Evolutionary conservation across 2,329 filamentous ascomycete genomes (phyloP).

Genomic region (Microcyclospora tardicrescens): DNA sequence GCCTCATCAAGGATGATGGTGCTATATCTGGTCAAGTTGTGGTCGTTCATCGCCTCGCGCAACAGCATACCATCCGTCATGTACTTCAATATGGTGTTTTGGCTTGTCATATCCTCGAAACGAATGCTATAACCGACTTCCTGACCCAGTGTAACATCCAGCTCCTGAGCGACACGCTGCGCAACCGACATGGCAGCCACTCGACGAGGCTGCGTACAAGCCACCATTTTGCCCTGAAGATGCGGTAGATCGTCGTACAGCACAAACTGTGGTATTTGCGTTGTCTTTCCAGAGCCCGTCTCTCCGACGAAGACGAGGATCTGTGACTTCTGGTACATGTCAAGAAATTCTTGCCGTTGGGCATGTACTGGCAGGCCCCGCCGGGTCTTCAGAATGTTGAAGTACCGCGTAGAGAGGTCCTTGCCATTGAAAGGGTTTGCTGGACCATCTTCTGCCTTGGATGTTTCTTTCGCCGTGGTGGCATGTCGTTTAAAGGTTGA

Average conservation of each 20-base stretch:
- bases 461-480: conserved; percentile 65
- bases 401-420: conserved; percentile 70
- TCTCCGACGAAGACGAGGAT: conserved; percentile 98
- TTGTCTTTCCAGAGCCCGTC: conserved; percentile 98
- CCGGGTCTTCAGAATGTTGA: conserved; percentile 72
- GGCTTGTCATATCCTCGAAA: conserved; percentile 88
- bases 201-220: conserved; percentile 93
- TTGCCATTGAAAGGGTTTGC: conserved; percentile 74
- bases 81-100: conserved; percentile 90
- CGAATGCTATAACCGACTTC: conserved; percentile 98
- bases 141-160: conserved; percentile 83
- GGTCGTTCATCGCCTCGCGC: conserved; percentile 91
- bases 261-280: conserved; percentile 96
- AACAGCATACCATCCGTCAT: conserved; percentile 99
- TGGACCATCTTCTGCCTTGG: conserved; percentile 63
- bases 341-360: conserved; percentile 83
- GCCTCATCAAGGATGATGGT: conserved; percentile 98
- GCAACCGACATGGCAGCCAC: conserved; percentile 98
- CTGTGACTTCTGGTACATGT: conserved; percentile 84
- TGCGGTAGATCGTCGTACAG: conserved; percentile 93
- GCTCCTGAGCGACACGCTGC: conserved; percentile 91
- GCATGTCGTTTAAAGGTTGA: conserved; percentile 60
- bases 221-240: conserved; percentile 72
- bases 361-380: conserved; percentile 82
- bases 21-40: conserved; percentile 81